Evolutionary conservation across 192 early-diverging fungal genomes (phyloP).

Genomic region (Oehlia diaphana): DNA sequence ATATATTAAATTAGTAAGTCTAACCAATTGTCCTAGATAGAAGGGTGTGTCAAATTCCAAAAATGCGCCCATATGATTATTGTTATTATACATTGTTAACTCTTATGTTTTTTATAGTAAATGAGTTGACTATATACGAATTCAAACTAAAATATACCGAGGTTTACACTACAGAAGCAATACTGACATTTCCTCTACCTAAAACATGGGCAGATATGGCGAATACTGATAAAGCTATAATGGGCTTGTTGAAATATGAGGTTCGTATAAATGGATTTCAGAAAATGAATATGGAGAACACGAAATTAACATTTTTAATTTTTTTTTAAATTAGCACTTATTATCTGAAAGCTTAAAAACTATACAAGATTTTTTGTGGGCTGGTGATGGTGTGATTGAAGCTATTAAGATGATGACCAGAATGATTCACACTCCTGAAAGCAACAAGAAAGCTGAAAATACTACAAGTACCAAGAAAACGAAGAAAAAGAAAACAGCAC

Average conservation of each 20-base stretch:
- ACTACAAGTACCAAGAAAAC: too few relatives aligned
- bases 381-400: not conserved
- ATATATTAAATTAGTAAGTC: too few relatives aligned
- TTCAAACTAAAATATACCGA: slow-evolving; percentile 17
- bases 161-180: slow-evolving; percentile 15
- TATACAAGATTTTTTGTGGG: slow-evolving; percentile 21
- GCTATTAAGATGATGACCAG: slow-evolving; percentile 20
- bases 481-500: too few relatives aligned
- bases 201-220: slow-evolving; percentile 19
- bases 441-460: too few relatives aligned
- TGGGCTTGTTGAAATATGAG: slow-evolving; percentile 23
- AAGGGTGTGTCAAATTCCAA: too few relatives aligned
- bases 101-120: slow-evolving; percentile 19
- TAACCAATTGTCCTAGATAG: too few relatives aligned
- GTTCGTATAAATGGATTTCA: slow-evolving; percentile 20
- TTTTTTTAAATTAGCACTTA: slow-evolving; percentile 21
- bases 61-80: too few relatives aligned
- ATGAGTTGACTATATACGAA: too few relatives aligned
- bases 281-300: not conserved
- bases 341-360: slow-evolving; percentile 27
- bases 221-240: slow-evolving; percentile 13
- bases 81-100: slow-evolving; percentile 24
- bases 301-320: slow-evolving; percentile 1
- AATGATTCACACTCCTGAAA: slow-evolving; percentile 16
- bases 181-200: slow-evolving; percentile 18